phyloP scores from a whole-genome alignment of 768 basidiomycete species.

The Serendipita sp. region DNA sequence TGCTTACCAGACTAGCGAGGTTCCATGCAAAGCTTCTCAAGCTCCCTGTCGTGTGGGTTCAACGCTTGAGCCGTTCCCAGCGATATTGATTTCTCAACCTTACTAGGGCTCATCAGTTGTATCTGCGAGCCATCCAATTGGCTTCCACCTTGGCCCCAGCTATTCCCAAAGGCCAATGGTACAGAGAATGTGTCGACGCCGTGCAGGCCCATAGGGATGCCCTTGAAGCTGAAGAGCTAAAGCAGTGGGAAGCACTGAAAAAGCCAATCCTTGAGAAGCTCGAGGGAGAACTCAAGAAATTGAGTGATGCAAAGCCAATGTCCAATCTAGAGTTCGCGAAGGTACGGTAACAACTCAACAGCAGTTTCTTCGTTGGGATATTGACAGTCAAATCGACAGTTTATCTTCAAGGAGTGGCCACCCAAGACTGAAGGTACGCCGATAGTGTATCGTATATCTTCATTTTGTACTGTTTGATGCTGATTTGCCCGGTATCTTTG shows the following conservation, averaged over 20 bases:
- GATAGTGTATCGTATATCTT: neutral
- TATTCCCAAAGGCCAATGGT: neutral
- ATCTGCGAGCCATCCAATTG: neutral
- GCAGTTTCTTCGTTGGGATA: neutral
- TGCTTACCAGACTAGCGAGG: neutral
- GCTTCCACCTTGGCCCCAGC: neutral
- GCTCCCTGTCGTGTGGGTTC: neutral
- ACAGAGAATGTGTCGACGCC: neutral
- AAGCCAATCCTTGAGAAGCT: neutral
- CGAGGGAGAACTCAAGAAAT: neutral
- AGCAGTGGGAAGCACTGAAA: neutral
- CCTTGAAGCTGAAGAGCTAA: neutral
- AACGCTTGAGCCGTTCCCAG: neutral
- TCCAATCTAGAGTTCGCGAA: neutral
- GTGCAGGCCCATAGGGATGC: neutral
- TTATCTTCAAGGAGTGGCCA: neutral
- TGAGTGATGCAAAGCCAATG: neutral
- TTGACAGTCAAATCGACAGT: neutral
- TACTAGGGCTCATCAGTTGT: neutral
- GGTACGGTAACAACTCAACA: neutral
- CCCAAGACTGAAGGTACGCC: slow-evolving; percentile 6
- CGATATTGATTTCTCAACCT: neutral
- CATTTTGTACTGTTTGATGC: neutral
- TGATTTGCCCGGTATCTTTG: too few relatives aligned
- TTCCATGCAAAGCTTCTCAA: neutral